phyloP scores from a whole-genome alignment of 2,329 filamentous ascomycete genomes.

The Emergomyces africanus region DNA sequence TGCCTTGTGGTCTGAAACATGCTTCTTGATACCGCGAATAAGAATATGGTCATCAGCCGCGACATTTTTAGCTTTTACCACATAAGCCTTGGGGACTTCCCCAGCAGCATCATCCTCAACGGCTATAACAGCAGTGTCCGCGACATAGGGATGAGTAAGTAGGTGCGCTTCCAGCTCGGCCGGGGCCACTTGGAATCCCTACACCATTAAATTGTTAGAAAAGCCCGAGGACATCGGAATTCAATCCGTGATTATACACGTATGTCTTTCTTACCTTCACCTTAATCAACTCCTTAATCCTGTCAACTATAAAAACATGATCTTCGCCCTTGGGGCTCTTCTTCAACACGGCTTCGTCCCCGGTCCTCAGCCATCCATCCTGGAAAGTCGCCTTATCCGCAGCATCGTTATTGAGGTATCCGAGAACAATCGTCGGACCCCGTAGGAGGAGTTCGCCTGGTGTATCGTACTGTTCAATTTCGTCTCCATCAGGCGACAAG shows the following conservation, averaged over 20 bases:
- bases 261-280: slow-evolving; percentile 10
- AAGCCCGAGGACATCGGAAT: not conserved
- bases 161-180: slow-evolving; percentile 37
- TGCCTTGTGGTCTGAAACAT: slow-evolving; percentile 20
- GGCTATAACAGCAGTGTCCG: slow-evolving; percentile 37
- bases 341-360: slow-evolving; percentile 12
- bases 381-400: slow-evolving; percentile 61
- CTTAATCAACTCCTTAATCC: slow-evolving; percentile 21
- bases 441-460: slow-evolving; percentile 66
- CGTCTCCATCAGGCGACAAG: slow-evolving; percentile 49
- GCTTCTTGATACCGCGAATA: slow-evolving; percentile 19
- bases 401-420: slow-evolving; percentile 68
- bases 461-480: slow-evolving; percentile 52
- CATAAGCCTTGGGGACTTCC: slow-evolving; percentile 55
- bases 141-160: slow-evolving; percentile 27
- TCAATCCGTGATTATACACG: not conserved
- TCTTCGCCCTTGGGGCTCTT: slow-evolving; percentile 9
- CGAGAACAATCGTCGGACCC: slow-evolving; percentile 56
- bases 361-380: slow-evolving; percentile 19
- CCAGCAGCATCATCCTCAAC: slow-evolving; percentile 40
- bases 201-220: not conserved
- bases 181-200: slow-evolving; percentile 38
- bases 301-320: slow-evolving; percentile 32
- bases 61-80: slow-evolving; percentile 34
- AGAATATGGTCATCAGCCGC: slow-evolving; percentile 15